Evolutionary conservation across 805 yeast species (phyloP), one percentile per base, ranked within the genome.

Genomic region (Candida glaebosa): DNA sequence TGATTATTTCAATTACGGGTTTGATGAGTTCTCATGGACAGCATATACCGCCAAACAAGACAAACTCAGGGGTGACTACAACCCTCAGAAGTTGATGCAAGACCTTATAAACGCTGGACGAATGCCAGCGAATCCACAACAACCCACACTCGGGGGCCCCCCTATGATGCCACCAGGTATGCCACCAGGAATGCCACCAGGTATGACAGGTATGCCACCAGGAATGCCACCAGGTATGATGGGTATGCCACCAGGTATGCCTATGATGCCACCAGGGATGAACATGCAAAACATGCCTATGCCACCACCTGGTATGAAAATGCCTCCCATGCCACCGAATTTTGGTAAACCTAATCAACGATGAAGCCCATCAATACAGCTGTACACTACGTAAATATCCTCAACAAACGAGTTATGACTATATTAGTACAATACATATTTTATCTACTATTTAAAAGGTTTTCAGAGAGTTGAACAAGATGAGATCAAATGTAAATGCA

Each of bases 1-100:
- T 5, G 98, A 93, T 61, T 95, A 89, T 63, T 93, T 93, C 73
- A 93, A 93, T 65, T 93, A 81, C 56, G 99, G 99, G 1, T 93
- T 93, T 58, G 96, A 93, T 59, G 99, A 93, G 67, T 77, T 86
- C 50, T 85, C 97, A 12, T 93, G 99, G 99, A 81, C 85, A 41
- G 88, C 90, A 18, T 93, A 93, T 64, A 82, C 96, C 51, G 73
- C 82, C 32, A 88, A 87, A 60, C 96, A 90, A 57, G 96, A 90
- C 60, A 82, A 80, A 50, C 55, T 84, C 37, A 75, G 93, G 41
- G 82, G 82, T 4, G 90, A 85, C 45, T 90, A 81, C 65, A 85
- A 87, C 38, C 93, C 95, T 2, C 86, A 83, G 42, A 88, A 85
- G 54, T 69, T 87, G 16, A 77, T 87, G 75, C 80, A 79, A 57